Evolutionary conservation across 768 basidiomycete genomes (phyloP), one percentile per base, ranked within the genome.

Genomic region (Fomitopsis pulvina): DNA sequence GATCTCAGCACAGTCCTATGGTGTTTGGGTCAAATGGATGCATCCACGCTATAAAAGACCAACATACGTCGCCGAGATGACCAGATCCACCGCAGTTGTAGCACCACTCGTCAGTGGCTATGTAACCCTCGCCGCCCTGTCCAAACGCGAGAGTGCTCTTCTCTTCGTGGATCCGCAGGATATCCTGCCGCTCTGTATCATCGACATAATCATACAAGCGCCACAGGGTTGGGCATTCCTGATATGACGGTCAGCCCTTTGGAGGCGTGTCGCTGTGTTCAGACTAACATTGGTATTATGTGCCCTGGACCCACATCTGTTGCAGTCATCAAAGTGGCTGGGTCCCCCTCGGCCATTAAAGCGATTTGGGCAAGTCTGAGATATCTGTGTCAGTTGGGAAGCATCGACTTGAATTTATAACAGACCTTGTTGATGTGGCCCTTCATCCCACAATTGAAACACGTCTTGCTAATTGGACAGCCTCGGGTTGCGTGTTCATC

Each of bases 151-250:
- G 60, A 3, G 68, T 61, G 38, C 70, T 74, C 60, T 76, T 85
- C 24, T 69, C 62, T 52, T 76, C 72, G 26, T 87, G 79, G 18
- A 52, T 57, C 16, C 62, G 59, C 2, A 84, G 63, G 37, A 74
- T 75, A 5, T 58, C 52, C 10, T 63, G 60, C 26, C 77, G 77
- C 39, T 78, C 80, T 10, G 73, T 71, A 14, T 78, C 77, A 2
- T 72, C 68, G 25, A 85, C 71, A 55, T 91, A 91, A 32, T 81
- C 76, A 56, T 92, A 92, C 56, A 88, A 68, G 34, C 89, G 75
- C 89, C 89, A 92, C 52, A 84, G 69, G 2, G 83, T 85, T 6
- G 87, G 87, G 55, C 89, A 92, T 76, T 90, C 87, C 88, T 92
- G 52, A 26, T 9, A 27, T n/a, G 47, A 29, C 47, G 16, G 40